Base-by-base conservation (phyloP, 106 monocot genomes). In the Dioscorea dumetorum region DNA sequence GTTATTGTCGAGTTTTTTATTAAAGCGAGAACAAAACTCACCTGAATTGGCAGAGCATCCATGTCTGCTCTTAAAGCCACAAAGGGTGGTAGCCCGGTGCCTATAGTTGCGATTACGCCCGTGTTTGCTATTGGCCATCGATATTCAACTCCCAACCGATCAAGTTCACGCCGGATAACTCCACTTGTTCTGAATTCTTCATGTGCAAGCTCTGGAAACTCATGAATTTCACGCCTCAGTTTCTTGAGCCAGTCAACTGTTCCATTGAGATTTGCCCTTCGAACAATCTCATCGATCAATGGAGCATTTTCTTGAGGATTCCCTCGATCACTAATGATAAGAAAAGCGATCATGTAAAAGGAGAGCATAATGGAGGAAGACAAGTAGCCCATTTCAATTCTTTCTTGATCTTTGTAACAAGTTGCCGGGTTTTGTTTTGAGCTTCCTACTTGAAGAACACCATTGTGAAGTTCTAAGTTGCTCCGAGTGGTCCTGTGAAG, bases 31-130 rank as follows among this genome's bases (percentile, higher is more conserved):
- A 54, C 5, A 20, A 12, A 61, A 61, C 22, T 21, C 48, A 79
- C 79, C 74, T 79, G 74, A 28, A 79, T 69, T 21, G 79, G 69
- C 20, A 74, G 69, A 19, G 70, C 80, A 33, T 78, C 78, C 72
- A 78, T 78, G 34, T 80, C 80, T 12, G 74, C 74, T 9, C 74
- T 59, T 12, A 74, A 41, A 9, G 74, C 69, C 0, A 74, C 64
- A 20, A 78, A 66, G 28, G 78, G 78, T 9, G 33, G 24, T 6
- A 7, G 2, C 1, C 80, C 80, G 32, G 15, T 50, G 18, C 74
- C 74, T 4, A 80, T 19, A 22, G 68, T 56, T 10, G 69, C 80
- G 8, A 70, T 64, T 18, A 80, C 13, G 16, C 80, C 80, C 8
- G 80, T 80, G 32, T 24, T 23, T 6, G 74, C 80, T 3, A 80